phyloP scores from a whole-genome alignment of 768 basidiomycete species.

The Dendrothele bispora region DNA sequence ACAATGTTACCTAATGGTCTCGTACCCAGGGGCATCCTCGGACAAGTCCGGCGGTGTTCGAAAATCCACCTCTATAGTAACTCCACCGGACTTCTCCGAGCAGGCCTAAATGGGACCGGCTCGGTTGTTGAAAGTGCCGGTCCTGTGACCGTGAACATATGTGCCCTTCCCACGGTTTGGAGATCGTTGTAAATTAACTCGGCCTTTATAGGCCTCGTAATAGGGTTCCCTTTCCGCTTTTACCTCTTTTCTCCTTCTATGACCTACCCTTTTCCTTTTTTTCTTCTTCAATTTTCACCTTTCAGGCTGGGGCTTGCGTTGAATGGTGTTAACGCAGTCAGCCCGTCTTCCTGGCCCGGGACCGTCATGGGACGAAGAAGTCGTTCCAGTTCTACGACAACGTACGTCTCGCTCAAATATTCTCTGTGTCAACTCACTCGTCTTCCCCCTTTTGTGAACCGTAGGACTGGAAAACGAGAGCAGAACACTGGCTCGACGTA shows the following conservation, averaged over 20 bases:
- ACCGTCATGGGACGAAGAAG: slow-evolving; percentile 78
- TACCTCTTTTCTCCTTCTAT: neutral
- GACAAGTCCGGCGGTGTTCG: too few relatives aligned
- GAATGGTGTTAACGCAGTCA: slow-evolving; percentile 46
- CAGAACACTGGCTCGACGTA: slow-evolving; percentile 70
- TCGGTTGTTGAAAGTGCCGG: too few relatives aligned
- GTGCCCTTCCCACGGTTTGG: too few relatives aligned
- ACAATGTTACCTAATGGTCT: too few relatives aligned
- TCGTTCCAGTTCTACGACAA: slow-evolving; percentile 80
- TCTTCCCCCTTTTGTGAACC: slow-evolving; percentile 12
- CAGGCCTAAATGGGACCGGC: too few relatives aligned
- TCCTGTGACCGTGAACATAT: too few relatives aligned
- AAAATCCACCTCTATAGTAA: too few relatives aligned
- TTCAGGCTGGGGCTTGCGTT: neutral
- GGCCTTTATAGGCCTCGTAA: too few relatives aligned
- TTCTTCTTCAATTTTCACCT: neutral
- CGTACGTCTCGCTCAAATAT: slow-evolving; percentile 42
- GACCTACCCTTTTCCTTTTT: neutral
- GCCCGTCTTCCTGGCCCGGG: slow-evolving; percentile 33
- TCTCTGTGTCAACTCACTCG: slow-evolving; percentile 8
- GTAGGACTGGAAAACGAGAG: slow-evolving; percentile 84
- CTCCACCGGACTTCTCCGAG: too few relatives aligned
- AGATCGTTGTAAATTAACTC: too few relatives aligned
- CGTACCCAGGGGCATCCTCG: too few relatives aligned
- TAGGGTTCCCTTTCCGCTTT: too few relatives aligned